Conservation (phyloP, 2,329 filamentous ascomycete genomes). For the Emergomyces africanus region DNA sequence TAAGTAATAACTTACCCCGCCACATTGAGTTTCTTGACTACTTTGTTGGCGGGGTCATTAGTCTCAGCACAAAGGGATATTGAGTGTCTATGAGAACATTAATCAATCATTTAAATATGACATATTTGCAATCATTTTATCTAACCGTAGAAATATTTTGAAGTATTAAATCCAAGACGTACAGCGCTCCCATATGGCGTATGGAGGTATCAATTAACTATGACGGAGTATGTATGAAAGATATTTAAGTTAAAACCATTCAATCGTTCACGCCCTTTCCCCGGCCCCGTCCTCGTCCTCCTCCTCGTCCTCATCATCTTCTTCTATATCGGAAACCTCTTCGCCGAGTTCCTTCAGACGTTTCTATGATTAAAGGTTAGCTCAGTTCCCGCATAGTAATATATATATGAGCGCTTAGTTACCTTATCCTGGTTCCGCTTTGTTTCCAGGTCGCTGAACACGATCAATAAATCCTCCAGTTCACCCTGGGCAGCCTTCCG, state of each 20-base stretch:
- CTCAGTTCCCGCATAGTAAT: conserved; percentile 8
- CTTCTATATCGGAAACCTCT: conserved; percentile 63
- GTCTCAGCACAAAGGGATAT: neutral
- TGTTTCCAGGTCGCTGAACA: conserved; percentile 68
- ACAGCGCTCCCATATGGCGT: neutral
- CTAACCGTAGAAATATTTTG: neutral
- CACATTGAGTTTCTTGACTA: conserved; percentile 1
- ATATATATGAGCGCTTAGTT: conserved; percentile 16
- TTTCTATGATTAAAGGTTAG: conserved; percentile 33
- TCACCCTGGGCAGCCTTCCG: conserved; percentile 55
- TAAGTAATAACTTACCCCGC: neutral
- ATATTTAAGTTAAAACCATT: neutral
- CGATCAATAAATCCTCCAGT: conserved; percentile 67
- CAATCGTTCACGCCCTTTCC: conserved; percentile 9
- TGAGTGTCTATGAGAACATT: neutral
- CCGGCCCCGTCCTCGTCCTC: conserved; percentile 35
- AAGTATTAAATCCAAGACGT: neutral
- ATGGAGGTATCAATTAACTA: neutral
- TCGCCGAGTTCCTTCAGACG: conserved; percentile 56
- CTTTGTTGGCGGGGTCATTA: neutral
- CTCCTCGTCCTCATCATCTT: conserved; percentile 47
- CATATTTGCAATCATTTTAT: neutral
- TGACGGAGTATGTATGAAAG: neutral
- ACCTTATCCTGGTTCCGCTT: conserved; percentile 66
- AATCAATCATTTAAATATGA: neutral